A percentile compares a stretch with the other conserved stretches of the same genome.
These are phyloP conservation scores for Fusarium haematococcum DNA, from an alignment of 2,329 filamentous ascomycete species.

Conservation along the genomic window DNA sequence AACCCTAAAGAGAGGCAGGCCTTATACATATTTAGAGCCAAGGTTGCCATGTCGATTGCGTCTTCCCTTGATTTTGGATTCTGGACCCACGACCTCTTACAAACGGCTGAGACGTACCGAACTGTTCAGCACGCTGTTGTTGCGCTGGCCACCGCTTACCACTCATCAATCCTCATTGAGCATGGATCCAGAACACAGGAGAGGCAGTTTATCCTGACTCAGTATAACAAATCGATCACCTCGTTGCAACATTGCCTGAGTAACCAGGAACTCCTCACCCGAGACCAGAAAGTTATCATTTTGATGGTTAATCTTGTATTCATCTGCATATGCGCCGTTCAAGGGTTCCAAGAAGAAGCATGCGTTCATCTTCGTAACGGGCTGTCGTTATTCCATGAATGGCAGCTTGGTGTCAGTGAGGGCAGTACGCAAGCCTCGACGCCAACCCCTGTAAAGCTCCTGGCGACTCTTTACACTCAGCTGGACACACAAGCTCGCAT, in stretches of 20 bases:
- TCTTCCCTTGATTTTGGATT: slow-evolving; percentile 7
- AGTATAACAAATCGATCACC: not conserved
- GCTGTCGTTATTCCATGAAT: not conserved
- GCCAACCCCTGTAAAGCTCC: not conserved
- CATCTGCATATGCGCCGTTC: not conserved
- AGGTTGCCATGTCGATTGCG: slow-evolving; percentile 1
- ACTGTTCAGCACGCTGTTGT: slow-evolving; percentile 5
- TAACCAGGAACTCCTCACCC: not conserved
- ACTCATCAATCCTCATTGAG: not conserved
- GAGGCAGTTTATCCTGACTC: not conserved
- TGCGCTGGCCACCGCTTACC: slow-evolving; percentile 4
- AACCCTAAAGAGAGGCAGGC: not conserved
- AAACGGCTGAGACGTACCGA: not conserved
- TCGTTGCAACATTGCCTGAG: not conserved
- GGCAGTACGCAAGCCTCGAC: not conserved
- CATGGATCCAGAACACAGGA: not conserved
- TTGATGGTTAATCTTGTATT: not conserved
- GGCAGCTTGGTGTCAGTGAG: not conserved
- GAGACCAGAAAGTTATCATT: not conserved
- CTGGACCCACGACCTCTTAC: slow-evolving; percentile 7
- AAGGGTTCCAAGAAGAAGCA: not conserved
- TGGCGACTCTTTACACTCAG: slow-evolving; percentile 5
- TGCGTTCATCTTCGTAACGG: slow-evolving; percentile 5
- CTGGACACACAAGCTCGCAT: slow-evolving; percentile 12
- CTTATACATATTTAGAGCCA: slow-evolving; percentile 8